Evolutionary conservation across 148 eudicot genomes (phyloP).

Genomic region (Gaultheria prostrata): DNA sequence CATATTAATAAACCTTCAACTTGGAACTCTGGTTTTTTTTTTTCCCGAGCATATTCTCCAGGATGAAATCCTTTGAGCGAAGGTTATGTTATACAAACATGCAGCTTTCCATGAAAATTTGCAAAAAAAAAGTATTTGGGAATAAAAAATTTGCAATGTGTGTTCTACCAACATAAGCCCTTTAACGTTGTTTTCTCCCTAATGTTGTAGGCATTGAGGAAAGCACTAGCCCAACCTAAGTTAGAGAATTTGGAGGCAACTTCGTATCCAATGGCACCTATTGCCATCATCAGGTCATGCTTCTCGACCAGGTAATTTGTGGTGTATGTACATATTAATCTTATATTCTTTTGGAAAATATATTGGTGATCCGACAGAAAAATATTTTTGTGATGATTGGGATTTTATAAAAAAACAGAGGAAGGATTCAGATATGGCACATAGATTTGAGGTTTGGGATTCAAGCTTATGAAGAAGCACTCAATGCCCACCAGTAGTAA

Average conservation of each 20-base stretch:
- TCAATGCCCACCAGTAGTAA: neutral
- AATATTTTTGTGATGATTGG: neutral
- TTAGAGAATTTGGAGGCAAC: conserved; percentile 32
- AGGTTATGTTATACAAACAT: neutral
- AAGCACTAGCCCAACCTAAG: conserved; percentile 47
- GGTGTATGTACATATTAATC: neutral
- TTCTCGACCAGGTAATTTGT: conserved; percentile 76
- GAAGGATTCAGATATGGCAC: neutral
- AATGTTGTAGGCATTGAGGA: conserved; percentile 62
- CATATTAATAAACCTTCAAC: neutral
- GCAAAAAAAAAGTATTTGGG: neutral
- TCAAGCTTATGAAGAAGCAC: neutral
- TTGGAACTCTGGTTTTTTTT: neutral
- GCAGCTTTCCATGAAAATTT: neutral
- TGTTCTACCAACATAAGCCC: neutral
- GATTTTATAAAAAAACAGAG: neutral
- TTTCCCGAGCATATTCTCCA: neutral
- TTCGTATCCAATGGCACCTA: conserved; percentile 81
- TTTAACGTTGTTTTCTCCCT: neutral
- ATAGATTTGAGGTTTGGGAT: neutral
- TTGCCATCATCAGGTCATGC: conserved; percentile 73
- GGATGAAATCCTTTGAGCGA: neutral
- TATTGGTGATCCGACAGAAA: neutral
- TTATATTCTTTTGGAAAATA: neutral
- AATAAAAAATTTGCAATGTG: neutral